Evolutionary conservation across 257 asterid genomes (phyloP), one percentile per base, ranked within the genome.

Genomic region (Pogostemon cablin): DNA sequence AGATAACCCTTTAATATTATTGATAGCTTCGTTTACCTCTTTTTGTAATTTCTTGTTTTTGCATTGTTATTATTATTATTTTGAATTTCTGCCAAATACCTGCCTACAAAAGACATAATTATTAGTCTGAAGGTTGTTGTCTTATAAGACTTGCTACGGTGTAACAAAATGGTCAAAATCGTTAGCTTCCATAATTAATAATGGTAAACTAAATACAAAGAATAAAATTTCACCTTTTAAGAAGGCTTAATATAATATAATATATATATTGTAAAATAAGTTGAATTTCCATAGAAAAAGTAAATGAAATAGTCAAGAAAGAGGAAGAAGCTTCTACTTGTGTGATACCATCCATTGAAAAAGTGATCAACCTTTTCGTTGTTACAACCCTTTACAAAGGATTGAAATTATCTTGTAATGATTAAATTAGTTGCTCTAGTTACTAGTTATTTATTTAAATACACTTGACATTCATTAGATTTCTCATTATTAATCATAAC

Each of bases 11-110:
- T 25, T 71, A 20, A 6, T 32, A 64, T 25, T 50, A 49, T 46
- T 73, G 79, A 73, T 77, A 9, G 67, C 35, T 75, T 15, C 49
- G 1, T 74, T 63, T 81, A 71, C 78, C 80, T 56, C 41, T 70
- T 60, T 46, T 34, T 10, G 5, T 38, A 37, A 39, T 9, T 38
- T 65, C 7, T 8, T 78, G n/a, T 15, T 65, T 68, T 39, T n/a
- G 43, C 69, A 46, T 37, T 9, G 20, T 9, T 44, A 39, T 6
- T 41, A 34, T 9, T 7, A 0, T 25, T 25, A 0, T 25, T 25
- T 6, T 56, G 4, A 1, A 34, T 35, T 57, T 57, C 43, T 57
- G 63, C 20, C 63, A 9, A 57, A 35, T 37, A 34, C 6, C 63
- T 39, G 3, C n/a, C 40, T 34, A 8, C 5, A 4, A 57, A 6